Evolutionary conservation across 495 filamentous ascomycete genomes (phyloP), one percentile per base, ranked within the genome.

Genomic region (Daldinia childiae): DNA sequence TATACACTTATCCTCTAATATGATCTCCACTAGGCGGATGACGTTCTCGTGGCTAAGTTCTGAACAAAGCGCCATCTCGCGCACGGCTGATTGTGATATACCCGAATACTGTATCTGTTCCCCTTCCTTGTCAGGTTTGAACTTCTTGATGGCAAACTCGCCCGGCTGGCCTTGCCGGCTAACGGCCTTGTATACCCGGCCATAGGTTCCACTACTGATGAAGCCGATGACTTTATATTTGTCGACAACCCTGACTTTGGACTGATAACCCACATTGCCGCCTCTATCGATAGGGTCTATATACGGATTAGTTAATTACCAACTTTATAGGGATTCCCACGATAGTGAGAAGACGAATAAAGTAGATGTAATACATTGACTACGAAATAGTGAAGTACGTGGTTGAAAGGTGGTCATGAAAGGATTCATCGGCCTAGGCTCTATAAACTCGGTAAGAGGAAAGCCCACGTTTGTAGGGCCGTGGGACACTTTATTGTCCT

Each of bases 121-220:
- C 43, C 95, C 95, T 81, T 99, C 95, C 83, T 98, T 98, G 81
- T 99, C 95, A 39, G 95, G 95, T 82, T 99, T 99, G 89, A 99
- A 99, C 89, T 97, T 97, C 80, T 98, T 98, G 82, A 98, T 98
- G 60, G 95, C 95, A 78, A 96, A 97, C 75, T 96, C 94, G 67
- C 91, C 93, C 2, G 79, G 74, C 68, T 85, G 84, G 66, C 82
- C 84, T 80, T 94, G 90, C 73, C 90, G 91, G 70, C 92, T 91
- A 14, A 91, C 80, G 19, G 95, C 95, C 78, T 98, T 99, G 87
- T 98, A 99, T 12, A 99, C 95, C 4, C 95, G 90, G 27, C 95
- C 95, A 88, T 99, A 99, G n/a, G 95, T 99, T 39, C 95, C 95
- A 70, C 93, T 97, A 75, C 92, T 95, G 75, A 98, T 99, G 86